phyloP scores from a whole-genome alignment of 164 flowering plant species.

The Tetrastigma voinierianum region DNA sequence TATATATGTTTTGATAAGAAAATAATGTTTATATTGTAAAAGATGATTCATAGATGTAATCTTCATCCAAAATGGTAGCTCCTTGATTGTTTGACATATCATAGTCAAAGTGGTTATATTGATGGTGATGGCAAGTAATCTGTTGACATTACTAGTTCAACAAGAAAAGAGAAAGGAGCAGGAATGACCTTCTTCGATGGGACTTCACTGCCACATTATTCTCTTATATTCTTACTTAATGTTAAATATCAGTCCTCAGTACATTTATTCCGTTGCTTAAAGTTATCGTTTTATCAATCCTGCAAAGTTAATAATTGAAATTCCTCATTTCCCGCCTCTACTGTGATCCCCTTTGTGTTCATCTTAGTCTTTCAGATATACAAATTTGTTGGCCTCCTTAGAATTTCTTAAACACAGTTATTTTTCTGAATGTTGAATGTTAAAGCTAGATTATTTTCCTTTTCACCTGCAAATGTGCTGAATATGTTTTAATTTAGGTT shows the following conservation, averaged over 20 bases:
- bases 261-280: too few species aligned
- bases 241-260: neutral
- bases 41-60: too few species aligned
- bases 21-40: too few species aligned
- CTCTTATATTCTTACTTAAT: neutral
- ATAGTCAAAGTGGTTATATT: too few species aligned
- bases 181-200: neutral
- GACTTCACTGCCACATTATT: neutral
- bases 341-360: neutral
- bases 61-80: too few species aligned
- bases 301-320: too few species aligned
- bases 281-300: too few species aligned
- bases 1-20: too few species aligned
- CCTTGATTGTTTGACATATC: too few species aligned
- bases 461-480: neutral
- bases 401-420: neutral
- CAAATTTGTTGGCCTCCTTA: neutral
- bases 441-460: neutral
- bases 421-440: neutral
- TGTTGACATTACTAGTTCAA: neutral
- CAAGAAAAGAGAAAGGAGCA: neutral
- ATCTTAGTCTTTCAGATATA: neutral
- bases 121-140: neutral
- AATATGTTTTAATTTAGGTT: conserved; percentile 12
- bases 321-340: too few species aligned